phyloP scores from a whole-genome alignment of 1,284 basidiomycete genomes.

The Sporisorium scitamineum region DNA sequence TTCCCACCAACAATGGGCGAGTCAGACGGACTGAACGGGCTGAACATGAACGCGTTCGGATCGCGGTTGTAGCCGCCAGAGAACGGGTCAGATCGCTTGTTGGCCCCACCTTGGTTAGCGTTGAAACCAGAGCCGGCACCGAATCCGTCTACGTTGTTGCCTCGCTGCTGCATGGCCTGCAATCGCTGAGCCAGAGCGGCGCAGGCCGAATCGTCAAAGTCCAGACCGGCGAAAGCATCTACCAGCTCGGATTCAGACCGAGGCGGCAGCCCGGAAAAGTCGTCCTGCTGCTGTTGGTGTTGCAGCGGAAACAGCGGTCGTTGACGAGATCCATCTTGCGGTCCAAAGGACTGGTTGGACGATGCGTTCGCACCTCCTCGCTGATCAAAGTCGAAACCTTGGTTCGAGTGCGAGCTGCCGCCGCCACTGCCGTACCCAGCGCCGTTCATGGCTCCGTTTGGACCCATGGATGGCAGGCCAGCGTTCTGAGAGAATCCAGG shows the following conservation, averaged over 20 bases:
- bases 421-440: conserved; percentile 11
- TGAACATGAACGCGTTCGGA: conserved; percentile 54
- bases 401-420: conserved; percentile 32
- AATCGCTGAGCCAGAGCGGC: conserved; percentile 24
- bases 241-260: conserved; percentile 37
- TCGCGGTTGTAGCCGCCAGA: conserved; percentile 35
- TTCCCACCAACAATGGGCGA: conserved; percentile 50
- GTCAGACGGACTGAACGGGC: conserved; percentile 54
- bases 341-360: neutral
- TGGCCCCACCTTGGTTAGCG: neutral
- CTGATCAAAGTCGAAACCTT: conserved; percentile 31
- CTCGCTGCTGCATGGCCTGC: conserved; percentile 19
- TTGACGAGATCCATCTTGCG: conserved; percentile 9
- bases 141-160: conserved; percentile 1
- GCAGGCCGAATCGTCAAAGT: conserved; percentile 36
- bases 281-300: conserved; percentile 22
- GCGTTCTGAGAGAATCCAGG: conserved; percentile 9
- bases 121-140: conserved; percentile 1
- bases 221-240: conserved; percentile 38
- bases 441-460: conserved; percentile 14
- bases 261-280: conserved; percentile 7
- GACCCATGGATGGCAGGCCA: conserved; percentile 13
- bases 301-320: conserved; percentile 11
- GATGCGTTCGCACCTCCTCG: neutral
- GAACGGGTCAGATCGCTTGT: conserved; percentile 25